Evolutionary conservation across 2,329 filamentous ascomycete genomes (phyloP), one percentile per base, ranked within the genome.

Genomic region (Xylaria sp.): DNA sequence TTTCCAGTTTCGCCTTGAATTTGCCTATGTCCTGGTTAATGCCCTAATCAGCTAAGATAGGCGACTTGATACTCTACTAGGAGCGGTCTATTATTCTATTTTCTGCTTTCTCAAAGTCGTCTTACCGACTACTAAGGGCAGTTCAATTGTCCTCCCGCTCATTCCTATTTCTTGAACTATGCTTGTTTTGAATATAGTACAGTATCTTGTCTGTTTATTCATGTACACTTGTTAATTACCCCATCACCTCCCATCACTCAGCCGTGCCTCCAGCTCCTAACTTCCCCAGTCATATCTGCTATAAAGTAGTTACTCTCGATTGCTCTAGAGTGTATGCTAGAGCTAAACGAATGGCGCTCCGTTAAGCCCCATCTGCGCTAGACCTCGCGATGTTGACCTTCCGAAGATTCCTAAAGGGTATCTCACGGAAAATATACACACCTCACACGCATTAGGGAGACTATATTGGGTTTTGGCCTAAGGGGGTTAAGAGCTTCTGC

Each of bases 401-500:
- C 15, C 63, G 57, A n/a, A 69, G 60, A 33, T 45, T 63, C 47
- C n/a, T 42, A 9, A 68, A 53, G 25, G 55, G n/a, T 17, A 54
- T 22, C 17, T 65, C 36, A 11, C 45, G 63, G 2, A 70, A 44
- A 15, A 66, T 44, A 0, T 15, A 64, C 61, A n/a, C 51, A 67
- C 0, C 50, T 29, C 0, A 36, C 17, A 10, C 57, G 20, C 5
- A 61, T 64, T 10, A 70, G 58, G 45, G 68, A 63, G 10, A 63
- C 11, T 11, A 66, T 61, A 15, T 71, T 66, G n/a, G 70, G 62
- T 54, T 72, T 68, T 10, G 70, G 56, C 36, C 67, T 38, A 5
- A 29, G 10, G 69, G 59, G 1, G 45, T 50, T 5, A 66, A 61
- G 20, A 71, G 59, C 1, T 27, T 53, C 13, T 9, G 15, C 47